Evolutionary conservation across 1,284 basidiomycete genomes (phyloP), one percentile per base, ranked within the genome.

Genomic region (Ceratobasidium sp.): DNA sequence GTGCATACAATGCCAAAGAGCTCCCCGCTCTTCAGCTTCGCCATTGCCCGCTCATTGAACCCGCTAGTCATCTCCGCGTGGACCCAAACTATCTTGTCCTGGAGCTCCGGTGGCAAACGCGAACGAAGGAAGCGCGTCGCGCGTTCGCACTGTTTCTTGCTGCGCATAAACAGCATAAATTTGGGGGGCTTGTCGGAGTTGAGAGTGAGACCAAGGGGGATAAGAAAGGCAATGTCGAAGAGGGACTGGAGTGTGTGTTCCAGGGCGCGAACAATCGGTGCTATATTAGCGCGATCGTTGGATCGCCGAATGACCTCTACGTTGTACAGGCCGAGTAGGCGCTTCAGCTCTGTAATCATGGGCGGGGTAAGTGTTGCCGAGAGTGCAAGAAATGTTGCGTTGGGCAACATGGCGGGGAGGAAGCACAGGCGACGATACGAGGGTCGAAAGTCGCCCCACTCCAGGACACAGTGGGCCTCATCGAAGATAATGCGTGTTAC

Each of bases 1-100:
- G 67, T 69, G 52, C 67, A 69, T n/a, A 69, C 67, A 40, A 69
- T 54, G 13, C 67, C 67, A 69, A 38, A 69, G 54, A 69, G 50
- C 23, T 38, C 10, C 12, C 67, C 48, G 2, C 23, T 23, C 26
- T 50, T 48, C 26, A 69, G 28, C 20, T 50, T n/a, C 23, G n/a
- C 67, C 10, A 69, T 12, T 38, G 67, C 67, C 38, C 17, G 10
- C 20, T 28, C 4, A 20, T 38, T 33, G 28, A 50, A 50, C 12
- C 54, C 67, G n/a, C 67, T 48, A 9, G 67, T 56, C 67, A 69
- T 69, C 26, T 69, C 67, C 9, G 67, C n/a, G 28, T 69, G 67
- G 9, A 69, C 67, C 67, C 67, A 69, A 20, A 69, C 67, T 6
- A 69, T 50, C 2, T n/a, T 23, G n/a, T 69, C 23, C 13, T 17